Base-by-base conservation (phyloP, 306 rosid genomes). In the Clitoria ternatea region DNA sequence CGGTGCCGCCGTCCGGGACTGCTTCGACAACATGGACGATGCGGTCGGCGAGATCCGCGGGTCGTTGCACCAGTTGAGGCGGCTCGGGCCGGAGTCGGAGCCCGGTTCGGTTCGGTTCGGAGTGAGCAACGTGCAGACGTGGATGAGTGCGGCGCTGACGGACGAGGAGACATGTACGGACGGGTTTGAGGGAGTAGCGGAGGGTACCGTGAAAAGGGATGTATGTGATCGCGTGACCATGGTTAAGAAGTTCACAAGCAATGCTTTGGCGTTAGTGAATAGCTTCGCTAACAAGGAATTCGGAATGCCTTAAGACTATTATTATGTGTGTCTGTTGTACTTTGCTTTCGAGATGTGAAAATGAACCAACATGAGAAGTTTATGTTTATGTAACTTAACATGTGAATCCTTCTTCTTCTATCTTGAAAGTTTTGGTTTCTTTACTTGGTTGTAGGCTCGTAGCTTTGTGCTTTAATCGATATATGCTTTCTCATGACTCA, bases 71-170 rank as follows among this genome's bases (percentile, higher is more conserved):
- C 93, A 90, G 93, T 87, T 90, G 88, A 68, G 82, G 0, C 84
- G 69, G 61, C 59, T 87, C 10, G 66, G 63, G 0, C 70, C 64
- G 13, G 27, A 49, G 1, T n/a, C 4, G 48, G 63, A 2, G 14
- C 37, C 60, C 9, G 85, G 72, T 0, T 77, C 85, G 29, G 77
- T 87, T 48, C 60, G 81, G 77, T 90, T 90, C 39, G 86, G 81
- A 77, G 78, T 90, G 87, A 84, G 93, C 66, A 87, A 90, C 74
- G 96, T 90, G 7, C 93, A 87, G 88, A 90, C 96, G 79, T 90
- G 96, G 96, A 90, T 90, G 96, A 90, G 96, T 73, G 96, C 96
- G 0, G 96, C 96, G 9, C 64, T 90, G 1, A 90, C 96, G 19
- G 91, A 90, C 52, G 86, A 90, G 77, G 96, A 90, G 27, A 90